These are phyloP conservation scores for Ascocoryne sarcoides DNA, from an alignment of 2,329 filamentous ascomycete species.

Conservation along the genomic window DNA sequence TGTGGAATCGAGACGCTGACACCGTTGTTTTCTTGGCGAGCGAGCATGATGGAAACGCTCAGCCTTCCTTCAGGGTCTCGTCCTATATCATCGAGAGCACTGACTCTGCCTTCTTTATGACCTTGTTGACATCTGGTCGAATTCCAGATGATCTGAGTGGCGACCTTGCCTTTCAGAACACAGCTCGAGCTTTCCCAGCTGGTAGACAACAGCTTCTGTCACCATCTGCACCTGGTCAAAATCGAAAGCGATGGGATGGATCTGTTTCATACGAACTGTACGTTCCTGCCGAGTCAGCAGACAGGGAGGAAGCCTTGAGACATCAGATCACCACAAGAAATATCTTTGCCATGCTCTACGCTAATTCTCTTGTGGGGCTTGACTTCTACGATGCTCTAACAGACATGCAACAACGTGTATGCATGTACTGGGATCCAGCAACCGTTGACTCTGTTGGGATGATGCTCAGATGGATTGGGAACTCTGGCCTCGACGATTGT, in stretches of 20 bases:
- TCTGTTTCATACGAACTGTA: constrained; percentile 54
- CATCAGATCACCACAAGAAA: constrained; percentile 61
- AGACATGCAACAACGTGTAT: constrained; percentile 53
- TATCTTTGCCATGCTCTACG: constrained; percentile 56
- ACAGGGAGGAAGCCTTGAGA: constrained; percentile 41
- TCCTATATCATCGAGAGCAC: constrained; percentile 51
- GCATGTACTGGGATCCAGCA: constrained; percentile 44
- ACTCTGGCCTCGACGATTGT: constrained; percentile 54
- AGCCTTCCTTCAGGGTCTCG: constrained; percentile 47
- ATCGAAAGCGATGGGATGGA: constrained; percentile 31
- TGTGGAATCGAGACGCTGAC: constrained; percentile 54
- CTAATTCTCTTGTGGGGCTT: constrained; percentile 55
- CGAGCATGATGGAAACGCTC: constrained; percentile 27
- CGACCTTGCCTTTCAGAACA: constrained; percentile 12
- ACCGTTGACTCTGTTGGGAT: constrained; percentile 48
- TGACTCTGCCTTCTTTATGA: constrained; percentile 45
- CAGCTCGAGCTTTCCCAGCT: constrained; percentile 8
- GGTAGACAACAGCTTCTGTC: constrained; percentile 5
- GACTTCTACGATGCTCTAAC: constrained; percentile 54
- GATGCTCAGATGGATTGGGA: constrained; percentile 52
- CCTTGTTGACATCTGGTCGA: constrained; percentile 43
- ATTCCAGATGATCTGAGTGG: constrained; percentile 33
- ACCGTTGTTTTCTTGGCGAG: constrained; percentile 48
- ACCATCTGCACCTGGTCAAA: constrained; percentile 31
- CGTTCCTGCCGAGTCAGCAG: constrained; percentile 47